Conservation (phyloP, 768 basidiomycete genomes). For the Leucosporidium yakuticum region DNA sequence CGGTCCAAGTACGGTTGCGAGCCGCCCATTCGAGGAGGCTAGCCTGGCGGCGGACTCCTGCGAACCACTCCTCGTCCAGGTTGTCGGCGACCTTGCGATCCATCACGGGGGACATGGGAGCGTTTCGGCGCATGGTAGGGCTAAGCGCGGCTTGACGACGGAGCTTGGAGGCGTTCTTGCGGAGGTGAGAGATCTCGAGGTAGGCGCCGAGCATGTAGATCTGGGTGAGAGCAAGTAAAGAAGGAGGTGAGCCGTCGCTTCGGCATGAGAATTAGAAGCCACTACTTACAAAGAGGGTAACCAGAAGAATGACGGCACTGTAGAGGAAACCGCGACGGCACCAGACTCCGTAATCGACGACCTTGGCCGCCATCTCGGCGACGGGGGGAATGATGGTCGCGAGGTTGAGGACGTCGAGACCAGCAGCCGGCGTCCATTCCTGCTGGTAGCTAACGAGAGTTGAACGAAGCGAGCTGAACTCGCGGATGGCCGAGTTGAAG, state of each 20-base stretch:
- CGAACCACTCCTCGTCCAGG: constrained; percentile 5
- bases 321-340: background rate
- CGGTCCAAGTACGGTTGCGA: constrained; percentile 12
- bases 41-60: background rate
- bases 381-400: background rate
- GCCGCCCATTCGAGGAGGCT: constrained; percentile 13
- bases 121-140: background rate
- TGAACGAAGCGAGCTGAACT: background rate
- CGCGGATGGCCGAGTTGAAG: constrained; percentile 5
- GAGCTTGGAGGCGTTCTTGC: background rate
- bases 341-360: background rate
- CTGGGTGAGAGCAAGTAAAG: background rate
- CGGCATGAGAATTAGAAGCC: background rate
- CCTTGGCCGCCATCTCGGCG: background rate
- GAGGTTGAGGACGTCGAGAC: constrained; percentile 9
- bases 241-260: background rate
- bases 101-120: background rate
- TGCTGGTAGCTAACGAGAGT: background rate
- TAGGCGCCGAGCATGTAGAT: constrained; percentile 16
- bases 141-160: background rate
- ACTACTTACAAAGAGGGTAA: constrained; percentile 5
- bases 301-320: background rate
- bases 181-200: constrained; percentile 14
- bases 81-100: background rate
- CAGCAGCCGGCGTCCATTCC: background rate